Base-by-base conservation (phyloP, 441 rosid species). In the Euphorbia corollata region DNA sequence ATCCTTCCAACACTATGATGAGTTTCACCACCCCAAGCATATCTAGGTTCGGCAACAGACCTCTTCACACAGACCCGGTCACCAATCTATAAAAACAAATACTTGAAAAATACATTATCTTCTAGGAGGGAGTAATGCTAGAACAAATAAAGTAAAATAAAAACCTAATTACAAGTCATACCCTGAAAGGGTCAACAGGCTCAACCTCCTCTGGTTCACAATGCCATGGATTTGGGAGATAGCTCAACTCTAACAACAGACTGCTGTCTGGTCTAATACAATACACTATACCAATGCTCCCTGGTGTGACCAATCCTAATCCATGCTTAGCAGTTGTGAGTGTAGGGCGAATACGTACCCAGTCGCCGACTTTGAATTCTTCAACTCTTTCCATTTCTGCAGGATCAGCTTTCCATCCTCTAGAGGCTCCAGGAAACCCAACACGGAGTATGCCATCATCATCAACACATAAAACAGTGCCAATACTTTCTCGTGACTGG, bases 331-430 rank as follows among this genome's bases (percentile, higher is more conserved):
- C 96, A 38, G 87, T 83, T 54, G 98, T 91, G 45, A 95, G 98
- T 41, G 90, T 81, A 60, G 96, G 98, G 66, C 97, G 98, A 70
- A 95, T 91, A 60, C 98, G 90, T 75, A 90, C 99, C 99, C 99
- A 95, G 72, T 95, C 98, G 72, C 98, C 99, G 59, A 95, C 98
- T 82, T 92, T 95, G 81, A 92, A 95, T 73, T 95, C 99, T 83
- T 95, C 99, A 74, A 95, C 97, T 71, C 99, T 87, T 79, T 95
- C 98, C 97, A 95, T 90, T 79, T 95, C 99, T 2, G 99, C 96
- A 73, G 99, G 99, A 79, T 95, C 99, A 76, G 99, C 99, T 83
- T 95, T 92, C 99, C 99, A 95, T 71, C 99, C 99, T 75, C 99
- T 81, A 69, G 99, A 95, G 68, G 99, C 99, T 82, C 99, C 99